Evolutionary conservation across 2,329 filamentous ascomycete species (phyloP).

Genomic region (Phialocephala subalpina): DNA sequence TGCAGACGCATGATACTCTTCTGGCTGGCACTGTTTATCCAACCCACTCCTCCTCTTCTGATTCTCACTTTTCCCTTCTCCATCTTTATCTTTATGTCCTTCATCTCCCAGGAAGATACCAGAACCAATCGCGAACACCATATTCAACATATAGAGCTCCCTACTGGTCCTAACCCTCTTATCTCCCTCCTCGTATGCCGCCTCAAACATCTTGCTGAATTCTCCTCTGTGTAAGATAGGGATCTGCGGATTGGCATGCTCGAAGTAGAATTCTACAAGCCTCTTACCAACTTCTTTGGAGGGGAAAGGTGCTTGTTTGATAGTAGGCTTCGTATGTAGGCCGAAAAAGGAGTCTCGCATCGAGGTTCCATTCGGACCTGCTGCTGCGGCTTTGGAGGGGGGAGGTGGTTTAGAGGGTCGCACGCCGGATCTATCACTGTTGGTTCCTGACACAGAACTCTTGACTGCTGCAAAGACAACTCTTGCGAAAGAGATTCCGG

Average conservation of each 20-base stretch:
- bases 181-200: conserved; percentile 73
- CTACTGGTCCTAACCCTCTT: conserved; percentile 73
- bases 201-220: conserved; percentile 88
- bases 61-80: conserved; percentile 39
- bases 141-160: conserved; percentile 94
- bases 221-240: conserved; percentile 89
- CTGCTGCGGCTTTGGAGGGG: conserved; percentile 41
- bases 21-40: conserved; percentile 73
- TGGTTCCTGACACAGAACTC: conserved; percentile 69
- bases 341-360: conserved; percentile 98
- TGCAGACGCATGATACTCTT: conserved; percentile 95
- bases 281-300: conserved; percentile 75
- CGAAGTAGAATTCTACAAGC: conserved; percentile 87
- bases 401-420: conserved; percentile 63
- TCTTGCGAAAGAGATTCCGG: conserved; percentile 91
- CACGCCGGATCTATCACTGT: conserved; percentile 70
- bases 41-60: conserved; percentile 41
- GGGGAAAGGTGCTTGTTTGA: conserved; percentile 86
- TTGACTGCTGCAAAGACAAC: conserved; percentile 96
- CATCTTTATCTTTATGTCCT: conserved; percentile 47
- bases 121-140: conserved; percentile 95
- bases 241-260: conserved; percentile 95
- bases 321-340: conserved; percentile 88
- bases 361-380: conserved; percentile 68
- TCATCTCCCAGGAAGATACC: conserved; percentile 84